Conservation (phyloP, 495 filamentous ascomycete genomes). For the Parmelia sp. region DNA sequence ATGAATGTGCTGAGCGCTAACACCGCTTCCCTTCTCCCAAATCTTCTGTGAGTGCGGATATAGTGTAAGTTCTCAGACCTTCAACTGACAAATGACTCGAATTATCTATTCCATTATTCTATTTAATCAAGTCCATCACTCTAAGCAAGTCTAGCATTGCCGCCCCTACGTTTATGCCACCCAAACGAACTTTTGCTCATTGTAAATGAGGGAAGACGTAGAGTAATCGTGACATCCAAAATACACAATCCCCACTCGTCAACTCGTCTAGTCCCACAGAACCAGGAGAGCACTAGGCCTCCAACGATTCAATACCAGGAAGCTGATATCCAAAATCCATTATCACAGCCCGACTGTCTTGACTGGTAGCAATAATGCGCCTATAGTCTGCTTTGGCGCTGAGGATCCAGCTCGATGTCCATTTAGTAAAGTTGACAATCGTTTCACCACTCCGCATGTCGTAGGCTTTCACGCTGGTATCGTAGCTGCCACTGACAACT, state of each 20-base stretch:
- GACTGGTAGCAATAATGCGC: slow-evolving; percentile 84
- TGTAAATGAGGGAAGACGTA: neutral
- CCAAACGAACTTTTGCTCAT: neutral
- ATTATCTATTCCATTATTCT: no score
- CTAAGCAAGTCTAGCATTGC: neutral
- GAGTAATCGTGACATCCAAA: neutral
- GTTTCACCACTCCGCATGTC: slow-evolving; percentile 68
- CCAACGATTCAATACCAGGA: slow-evolving; percentile 43
- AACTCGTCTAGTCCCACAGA: neutral
- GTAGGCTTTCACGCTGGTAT: slow-evolving; percentile 88
- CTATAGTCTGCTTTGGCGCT: slow-evolving; percentile 93
- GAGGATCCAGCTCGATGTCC: slow-evolving; percentile 93
- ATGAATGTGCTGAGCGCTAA: no score
- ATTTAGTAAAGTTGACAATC: slow-evolving; percentile 72
- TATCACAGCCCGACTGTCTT: slow-evolving; percentile 85
- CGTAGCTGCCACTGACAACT: slow-evolving; percentile 86
- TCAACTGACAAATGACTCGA: neutral
- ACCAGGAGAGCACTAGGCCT: slow-evolving; percentile 31
- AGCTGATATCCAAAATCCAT: slow-evolving; percentile 63
- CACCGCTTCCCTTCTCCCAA: no score
- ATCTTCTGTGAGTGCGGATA: no score
- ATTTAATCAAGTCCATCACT: neutral
- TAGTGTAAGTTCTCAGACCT: no score
- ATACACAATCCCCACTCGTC: neutral
- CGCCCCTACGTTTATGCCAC: neutral